Base-by-base conservation (phyloP, 225 moss, liverwort and hornwort species). In the Climacium dendroides region DNA sequence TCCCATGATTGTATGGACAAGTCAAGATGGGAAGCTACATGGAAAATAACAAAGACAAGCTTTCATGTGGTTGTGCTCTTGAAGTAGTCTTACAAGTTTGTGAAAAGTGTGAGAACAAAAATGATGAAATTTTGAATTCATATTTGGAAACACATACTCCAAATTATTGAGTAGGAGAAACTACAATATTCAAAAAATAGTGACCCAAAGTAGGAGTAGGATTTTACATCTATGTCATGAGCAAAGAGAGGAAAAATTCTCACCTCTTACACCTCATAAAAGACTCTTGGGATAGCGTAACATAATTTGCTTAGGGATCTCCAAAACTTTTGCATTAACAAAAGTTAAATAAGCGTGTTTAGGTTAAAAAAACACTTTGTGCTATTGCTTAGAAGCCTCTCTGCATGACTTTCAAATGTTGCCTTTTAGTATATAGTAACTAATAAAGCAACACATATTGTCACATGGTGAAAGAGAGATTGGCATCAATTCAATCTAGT, bases 61-160 rank as follows among this genome's bases (percentile, higher is more conserved):
- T 67, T 23, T 23, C 7, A 22, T 67, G 13, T 22, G 2, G 0
- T 22, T 67, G 9, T 22, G 1, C 6, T 67, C 7, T 37, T 37
- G 13, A 0, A 15, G 15, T 25, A 41, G 25, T 41, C 14, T 25
- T 70, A 41, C 0, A 0, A 25, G 8, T 25, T 41, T 70, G 4
- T 70, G 7, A 41, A 70, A 41, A 25, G 1, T 15, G 1, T 5
- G 1, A 0, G 8, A 70, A 71, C 16, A 43, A 43, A 45, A 29
- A 15, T 43, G 26, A 41, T 41, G 5, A 41, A 70, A 26, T 15
- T 41, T 4, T 0, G 15, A 41, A 70, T 26, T 26, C 8, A 43
- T 70, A 41, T 26, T 5, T 26, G 2, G 5, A 41, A 43, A 41
- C 1, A 3, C 0, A 25, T 1, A 26, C 1, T 13, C 0, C 3